These are phyloP conservation scores for Periconia digitata DNA, from an alignment of 2,329 filamentous ascomycete species.

Conservation along the genomic window DNA sequence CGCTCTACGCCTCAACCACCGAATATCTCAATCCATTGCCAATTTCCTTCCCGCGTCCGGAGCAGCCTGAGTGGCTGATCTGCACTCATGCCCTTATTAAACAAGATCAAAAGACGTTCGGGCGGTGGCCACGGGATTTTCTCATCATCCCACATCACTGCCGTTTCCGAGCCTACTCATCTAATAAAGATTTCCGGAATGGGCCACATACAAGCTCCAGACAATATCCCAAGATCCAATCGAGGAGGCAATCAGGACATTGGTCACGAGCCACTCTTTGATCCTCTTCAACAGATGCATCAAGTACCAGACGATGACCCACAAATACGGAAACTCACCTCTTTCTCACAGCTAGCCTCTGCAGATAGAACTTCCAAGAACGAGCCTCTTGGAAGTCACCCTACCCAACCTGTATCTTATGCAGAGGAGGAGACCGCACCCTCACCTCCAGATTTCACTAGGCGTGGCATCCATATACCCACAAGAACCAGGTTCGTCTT, in stretches of 20 bases:
- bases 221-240: background rate
- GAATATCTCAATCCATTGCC: background rate
- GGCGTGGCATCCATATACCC: constrained; percentile 40
- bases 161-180: constrained; percentile 22
- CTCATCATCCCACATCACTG: constrained; percentile 25
- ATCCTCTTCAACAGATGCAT: background rate
- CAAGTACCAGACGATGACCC: background rate
- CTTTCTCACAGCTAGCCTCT: background rate
- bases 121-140: constrained; percentile 25
- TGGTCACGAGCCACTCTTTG: background rate
- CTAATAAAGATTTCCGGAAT: constrained; percentile 27
- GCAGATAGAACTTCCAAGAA: constrained; percentile 5
- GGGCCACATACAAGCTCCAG: constrained; percentile 11
- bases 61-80: background rate
- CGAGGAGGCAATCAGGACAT: background rate
- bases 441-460: constrained; percentile 39
- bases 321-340: background rate
- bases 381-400: constrained; percentile 23
- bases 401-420: constrained; percentile 2
- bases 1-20: background rate
- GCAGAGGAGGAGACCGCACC: constrained; percentile 31
- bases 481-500: constrained; percentile 37
- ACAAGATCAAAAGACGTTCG: constrained; percentile 33
- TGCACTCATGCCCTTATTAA: constrained; percentile 25
- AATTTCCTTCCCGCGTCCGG: background rate